Base-by-base conservation (phyloP, 2,329 filamentous ascomycete genomes). In the Nigrospora sphaerica region DNA sequence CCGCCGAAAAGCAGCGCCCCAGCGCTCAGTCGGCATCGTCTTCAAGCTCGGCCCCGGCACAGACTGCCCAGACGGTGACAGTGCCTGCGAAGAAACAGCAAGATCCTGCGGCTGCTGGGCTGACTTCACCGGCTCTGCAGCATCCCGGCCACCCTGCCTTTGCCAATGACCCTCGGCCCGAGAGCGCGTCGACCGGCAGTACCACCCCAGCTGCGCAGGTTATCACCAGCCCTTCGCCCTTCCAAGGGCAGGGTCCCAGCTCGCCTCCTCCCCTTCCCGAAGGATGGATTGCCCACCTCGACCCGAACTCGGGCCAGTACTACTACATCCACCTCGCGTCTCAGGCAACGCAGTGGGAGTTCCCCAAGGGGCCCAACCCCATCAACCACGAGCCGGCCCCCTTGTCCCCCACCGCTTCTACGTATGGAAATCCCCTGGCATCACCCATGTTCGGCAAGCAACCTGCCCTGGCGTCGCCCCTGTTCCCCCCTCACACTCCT, bases 321-420 rank as follows among this genome's bases (percentile, higher is more conserved):
- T 98, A 98, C 66, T 98, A 98, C 61, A 98, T 98, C 49, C 93
- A 98, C 64, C 76, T 98, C 31, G 87, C 91, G 2, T 91, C 88
- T 0, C 93, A 97, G 62, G 89, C 91, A 3, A 98, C 93, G 1
- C 93, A 98, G 62, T 98, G 93, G 93, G 93, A 98, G 60, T 97
- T 97, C 55, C 93, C 93, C 28, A 97, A 96, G 68, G 92, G 92
- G 0, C 91, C 91, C 0, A 95, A 89, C 19, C 92, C 92, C 1
- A 75, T 96, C 45, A 87, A 88, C 52, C 79, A 95, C 52, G 90
- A 95, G 49, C 78, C 86, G 13, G 75, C 82, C 14, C 92, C 92
- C 0, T 70, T 96, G 47, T 96, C 92, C 7, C 92, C 92, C 0
- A 85, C 85, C 1, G 81, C 81, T 6, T 88, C 83, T 42, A 85